Evolutionary conservation across 2,329 filamentous ascomycete genomes (phyloP), one percentile per base, ranked within the genome.

Genomic region (Pestalotiopsis sp.): DNA sequence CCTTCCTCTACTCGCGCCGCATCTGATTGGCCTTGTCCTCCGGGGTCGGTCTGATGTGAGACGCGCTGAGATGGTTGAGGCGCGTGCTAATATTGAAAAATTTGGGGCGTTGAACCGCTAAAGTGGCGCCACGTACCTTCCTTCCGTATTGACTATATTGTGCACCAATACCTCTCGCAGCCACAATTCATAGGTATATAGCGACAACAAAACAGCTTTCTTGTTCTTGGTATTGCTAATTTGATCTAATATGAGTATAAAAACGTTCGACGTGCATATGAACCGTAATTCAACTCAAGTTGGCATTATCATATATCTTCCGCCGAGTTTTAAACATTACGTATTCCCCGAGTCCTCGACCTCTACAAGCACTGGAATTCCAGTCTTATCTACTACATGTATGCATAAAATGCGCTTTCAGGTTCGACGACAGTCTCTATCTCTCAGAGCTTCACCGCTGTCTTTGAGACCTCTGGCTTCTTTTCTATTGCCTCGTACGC

Each of bases 401-500:
- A 52, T n/a, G 17, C 7, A 9, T 52, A 6, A 17, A 52, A 52
- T 52, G 14, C 3, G 20, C 5, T 17, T 17, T 45, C 13, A 38
- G 27, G 1, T 17, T 17, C 58, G 4, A 17, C 27, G 17, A 2
- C 9, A 60, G 17, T 1, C 17, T n/a, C 45, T 36, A 9, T 3
- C 9, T 11, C 25, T 72, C 45, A 75, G 57, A 70, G 65, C 70
- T 76, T 70, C 13, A 67, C 70, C 66, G 39, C 67, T 45, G 69
- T 70, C 60, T 70, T 72, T 25, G 75, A 52, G 11, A 68, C 25
- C 5, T 71, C 59, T 2, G 67, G 63, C 57, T 74, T 70, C 70
- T 68, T 69, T 39, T 70, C 74, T 38, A 80, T 72, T 67, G 75
- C 72, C 68, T 74, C 72, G 31, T 72, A 74, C 56, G 86, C 79